Evolutionary conservation across 2,329 filamentous ascomycete species (phyloP).

Genomic region (Trichoderma aggressivum): DNA sequence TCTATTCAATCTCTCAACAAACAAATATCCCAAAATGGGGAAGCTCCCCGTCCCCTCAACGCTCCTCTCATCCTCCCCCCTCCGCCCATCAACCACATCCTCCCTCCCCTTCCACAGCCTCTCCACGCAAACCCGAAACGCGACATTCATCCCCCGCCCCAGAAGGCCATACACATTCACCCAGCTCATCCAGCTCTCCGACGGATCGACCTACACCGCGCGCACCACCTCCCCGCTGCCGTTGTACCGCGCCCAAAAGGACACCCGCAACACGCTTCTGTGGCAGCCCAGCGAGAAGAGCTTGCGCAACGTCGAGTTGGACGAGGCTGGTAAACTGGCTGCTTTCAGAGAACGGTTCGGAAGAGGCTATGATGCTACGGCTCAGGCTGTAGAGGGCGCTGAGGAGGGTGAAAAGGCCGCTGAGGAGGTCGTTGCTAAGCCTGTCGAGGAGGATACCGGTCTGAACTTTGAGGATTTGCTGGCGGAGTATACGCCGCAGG

Average conservation of each 20-base stretch:
- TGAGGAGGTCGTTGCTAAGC: constrained; percentile 22
- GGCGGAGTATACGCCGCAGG: constrained; percentile 45
- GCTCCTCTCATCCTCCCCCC: constrained; percentile 24
- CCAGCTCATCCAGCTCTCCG: constrained; percentile 88
- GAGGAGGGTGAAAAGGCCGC: constrained; percentile 23
- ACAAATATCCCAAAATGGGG: constrained; percentile 26
- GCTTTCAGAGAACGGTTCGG: constrained; percentile 86
- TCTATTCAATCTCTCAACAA: background rate
- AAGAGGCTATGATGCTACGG: constrained; percentile 68
- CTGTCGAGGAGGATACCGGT: constrained; percentile 27
- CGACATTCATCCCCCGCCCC: constrained; percentile 82
- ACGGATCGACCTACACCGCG: constrained; percentile 79
- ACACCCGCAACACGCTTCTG: constrained; percentile 81
- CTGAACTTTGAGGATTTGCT: constrained; percentile 48
- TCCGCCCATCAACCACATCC: constrained; percentile 25
- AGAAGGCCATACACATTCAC: constrained; percentile 94
- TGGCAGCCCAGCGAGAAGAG: constrained; percentile 87
- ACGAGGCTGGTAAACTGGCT: constrained; percentile 86
- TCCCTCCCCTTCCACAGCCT: constrained; percentile 25
- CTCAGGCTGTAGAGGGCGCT: constrained; percentile 30
- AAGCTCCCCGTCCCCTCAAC: constrained; percentile 28
- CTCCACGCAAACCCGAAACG: constrained; percentile 65
- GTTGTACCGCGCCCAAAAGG: constrained; percentile 64
- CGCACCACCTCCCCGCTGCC: constrained; percentile 71
- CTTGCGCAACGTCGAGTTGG: constrained; percentile 84